Evolutionary conservation across 805 yeast species (phyloP).

Genomic region (Lachancea sp.): DNA sequence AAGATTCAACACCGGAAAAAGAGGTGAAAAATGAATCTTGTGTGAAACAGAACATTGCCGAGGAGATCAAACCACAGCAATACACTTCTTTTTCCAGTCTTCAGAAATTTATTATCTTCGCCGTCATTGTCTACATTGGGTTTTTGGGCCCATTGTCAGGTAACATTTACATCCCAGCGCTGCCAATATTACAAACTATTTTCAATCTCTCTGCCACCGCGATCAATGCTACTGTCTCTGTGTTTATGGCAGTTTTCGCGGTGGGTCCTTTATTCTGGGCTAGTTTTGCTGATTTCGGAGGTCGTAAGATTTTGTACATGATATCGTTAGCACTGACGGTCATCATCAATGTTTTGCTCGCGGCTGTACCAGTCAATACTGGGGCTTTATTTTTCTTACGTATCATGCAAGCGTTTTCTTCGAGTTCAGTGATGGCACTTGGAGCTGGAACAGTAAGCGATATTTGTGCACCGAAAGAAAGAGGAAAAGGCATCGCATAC

Average conservation of each 20-base stretch:
- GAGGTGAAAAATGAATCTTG: not conserved
- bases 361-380: constrained; percentile 55
- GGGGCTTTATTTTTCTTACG: constrained; percentile 62
- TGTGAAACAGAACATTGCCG: not conserved
- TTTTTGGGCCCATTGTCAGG: constrained; percentile 53
- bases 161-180: constrained; percentile 49
- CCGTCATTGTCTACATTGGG: constrained; percentile 43
- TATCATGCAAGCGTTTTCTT: constrained; percentile 75
- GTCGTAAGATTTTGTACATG: constrained; percentile 60
- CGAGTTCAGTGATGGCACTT: constrained; percentile 79
- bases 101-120: constrained; percentile 33
- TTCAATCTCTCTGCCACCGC: constrained; percentile 38
- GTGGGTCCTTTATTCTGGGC: constrained; percentile 55
- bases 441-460: constrained; percentile 92
- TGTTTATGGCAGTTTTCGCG: constrained; percentile 51
- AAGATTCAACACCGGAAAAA: not conserved
- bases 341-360: constrained; percentile 59
- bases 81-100: constrained; percentile 34
- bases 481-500: constrained; percentile 79
- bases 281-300: constrained; percentile 47
- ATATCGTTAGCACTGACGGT: constrained; percentile 50
- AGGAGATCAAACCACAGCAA: constrained; percentile 10
- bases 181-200: constrained; percentile 39
- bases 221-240: constrained; percentile 51
- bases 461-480: constrained; percentile 52